Base-by-base conservation (phyloP, 176 grass and related monocot genomes). In the Oryza meridionalis region DNA sequence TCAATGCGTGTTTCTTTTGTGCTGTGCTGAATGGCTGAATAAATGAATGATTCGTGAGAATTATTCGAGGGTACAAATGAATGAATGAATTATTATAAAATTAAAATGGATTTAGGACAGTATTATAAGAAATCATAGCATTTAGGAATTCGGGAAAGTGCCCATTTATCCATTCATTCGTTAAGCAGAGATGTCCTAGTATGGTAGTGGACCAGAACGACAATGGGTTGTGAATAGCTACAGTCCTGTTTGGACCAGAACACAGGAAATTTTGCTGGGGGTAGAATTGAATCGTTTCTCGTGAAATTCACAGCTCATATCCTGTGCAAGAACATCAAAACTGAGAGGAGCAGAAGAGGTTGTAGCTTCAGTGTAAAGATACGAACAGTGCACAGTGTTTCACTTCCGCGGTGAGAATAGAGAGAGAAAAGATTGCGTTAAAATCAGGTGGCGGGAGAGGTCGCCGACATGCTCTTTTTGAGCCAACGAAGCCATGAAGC, bases 401-500 rank as follows among this genome's bases (percentile, higher is more conserved):
- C 24, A 72, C 44, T 15, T 46, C 22, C 70, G 15, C 7, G 40
- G 11, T 69, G 33, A 68, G 38, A 4, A 40, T 2, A 40, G 29
- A 33, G 2, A 67, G 35, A 77, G 29, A 31, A 3, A 29, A 67
- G 8, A 27, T 59, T 19, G 14, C 33, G 17, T 24, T 65, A 65
- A 74, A 73, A 65, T 33, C 70, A 50, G 4, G n/a, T 25, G 11
- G 19, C 11, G 32, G 61, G 50, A 53, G 62, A 84, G 77, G 26
- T 21, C 66, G 66, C 83, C 83, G 83, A 86, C 83, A 85, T 72
- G 70, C 72, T 10, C 46, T 33, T 19, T 19, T 31, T 53, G 33
- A 29, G 78, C 88, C 88, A 90, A 71, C 88, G 83, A 89, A 49
- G 87, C 81, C 70, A 49, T 4, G 76, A 55, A 69, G 82, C 12